phyloP scores from a whole-genome alignment of 257 asterid species.

The Oldenlandia corymbosa region DNA sequence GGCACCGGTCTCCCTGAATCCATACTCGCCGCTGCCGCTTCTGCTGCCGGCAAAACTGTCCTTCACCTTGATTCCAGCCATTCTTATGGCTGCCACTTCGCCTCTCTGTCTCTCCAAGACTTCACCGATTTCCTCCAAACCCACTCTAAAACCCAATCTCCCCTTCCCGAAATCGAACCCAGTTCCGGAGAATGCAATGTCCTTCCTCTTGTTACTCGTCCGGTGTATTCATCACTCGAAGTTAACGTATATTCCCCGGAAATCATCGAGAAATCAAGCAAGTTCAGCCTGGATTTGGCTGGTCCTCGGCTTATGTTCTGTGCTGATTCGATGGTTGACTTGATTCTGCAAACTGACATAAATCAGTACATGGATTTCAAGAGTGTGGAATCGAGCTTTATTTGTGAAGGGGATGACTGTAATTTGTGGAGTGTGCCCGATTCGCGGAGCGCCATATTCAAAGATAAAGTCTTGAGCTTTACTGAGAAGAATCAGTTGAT shows the following conservation, averaged over 20 bases:
- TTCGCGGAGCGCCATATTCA: slow-evolving; percentile 77
- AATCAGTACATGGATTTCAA: slow-evolving; percentile 88
- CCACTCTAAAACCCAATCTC: slow-evolving; percentile 27
- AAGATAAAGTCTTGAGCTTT: slow-evolving; percentile 45
- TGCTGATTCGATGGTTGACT: slow-evolving; percentile 61
- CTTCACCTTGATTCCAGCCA: slow-evolving; percentile 80
- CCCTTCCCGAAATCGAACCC: slow-evolving; percentile 16
- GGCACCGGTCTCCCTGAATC: slow-evolving; percentile 91
- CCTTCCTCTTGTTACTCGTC: slow-evolving; percentile 37
- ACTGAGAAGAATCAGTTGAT: slow-evolving; percentile 78
- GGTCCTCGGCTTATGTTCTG: slow-evolving; percentile 77
- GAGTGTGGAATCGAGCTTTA: slow-evolving; percentile 66
- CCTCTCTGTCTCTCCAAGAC: slow-evolving; percentile 63
- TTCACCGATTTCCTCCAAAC: slow-evolving; percentile 45
- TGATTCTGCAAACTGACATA: slow-evolving; percentile 57
- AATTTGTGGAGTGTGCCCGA: slow-evolving; percentile 65
- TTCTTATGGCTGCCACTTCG: slow-evolving; percentile 61
- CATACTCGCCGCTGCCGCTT: slow-evolving; percentile 68
- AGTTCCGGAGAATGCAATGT: slow-evolving; percentile 17
- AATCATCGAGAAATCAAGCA: slow-evolving; percentile 41
- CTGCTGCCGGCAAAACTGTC: slow-evolving; percentile 71
- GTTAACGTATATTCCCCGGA: slow-evolving; percentile 40
- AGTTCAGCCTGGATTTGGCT: slow-evolving; percentile 54
- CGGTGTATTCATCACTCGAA: slow-evolving; percentile 56
- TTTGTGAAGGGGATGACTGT: slow-evolving; percentile 44